Conservation (phyloP, 345 rosid genomes). For the Noccaea caerulescens region DNA sequence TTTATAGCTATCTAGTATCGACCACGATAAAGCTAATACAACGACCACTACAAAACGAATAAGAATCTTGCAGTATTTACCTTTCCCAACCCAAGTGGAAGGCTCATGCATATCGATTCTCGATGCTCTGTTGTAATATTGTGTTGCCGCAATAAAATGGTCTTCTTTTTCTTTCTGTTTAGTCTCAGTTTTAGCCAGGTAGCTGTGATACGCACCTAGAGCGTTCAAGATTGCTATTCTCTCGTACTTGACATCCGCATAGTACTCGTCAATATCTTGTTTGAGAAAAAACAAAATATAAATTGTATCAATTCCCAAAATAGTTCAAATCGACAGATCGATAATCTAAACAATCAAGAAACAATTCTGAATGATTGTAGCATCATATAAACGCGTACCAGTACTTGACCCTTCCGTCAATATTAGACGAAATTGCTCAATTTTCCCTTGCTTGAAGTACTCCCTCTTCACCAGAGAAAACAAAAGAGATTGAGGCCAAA, state of each 20-base stretch:
- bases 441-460: conserved; percentile 94
- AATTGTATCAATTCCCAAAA: background rate
- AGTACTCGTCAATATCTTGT: conserved; percentile 94
- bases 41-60: background rate
- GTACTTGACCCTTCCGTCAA: conserved; percentile 97
- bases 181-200: conserved; percentile 91
- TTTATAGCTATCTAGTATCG: background rate
- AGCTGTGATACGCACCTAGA: conserved; percentile 88
- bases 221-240: conserved; percentile 97
- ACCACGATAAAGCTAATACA: background rate
- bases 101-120: conserved; percentile 99
- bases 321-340: background rate
- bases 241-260: conserved; percentile 95
- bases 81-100: conserved; percentile 99
- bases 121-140: conserved; percentile 86
- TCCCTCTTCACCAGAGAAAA: conserved; percentile 67
- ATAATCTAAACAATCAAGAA: background rate
- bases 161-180: conserved; percentile 91
- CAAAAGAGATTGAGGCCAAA: conserved; percentile 11
- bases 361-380: background rate
- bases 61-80: conserved; percentile 43
- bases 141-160: conserved; percentile 82
- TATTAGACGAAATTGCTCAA: conserved; percentile 90
- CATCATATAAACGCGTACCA: conserved; percentile 48
- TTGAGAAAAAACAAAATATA: conserved; percentile 5